These are phyloP conservation scores for Colletotrichum caudatum DNA, from an alignment of 2,329 filamentous ascomycete species.

Conservation along the genomic window DNA sequence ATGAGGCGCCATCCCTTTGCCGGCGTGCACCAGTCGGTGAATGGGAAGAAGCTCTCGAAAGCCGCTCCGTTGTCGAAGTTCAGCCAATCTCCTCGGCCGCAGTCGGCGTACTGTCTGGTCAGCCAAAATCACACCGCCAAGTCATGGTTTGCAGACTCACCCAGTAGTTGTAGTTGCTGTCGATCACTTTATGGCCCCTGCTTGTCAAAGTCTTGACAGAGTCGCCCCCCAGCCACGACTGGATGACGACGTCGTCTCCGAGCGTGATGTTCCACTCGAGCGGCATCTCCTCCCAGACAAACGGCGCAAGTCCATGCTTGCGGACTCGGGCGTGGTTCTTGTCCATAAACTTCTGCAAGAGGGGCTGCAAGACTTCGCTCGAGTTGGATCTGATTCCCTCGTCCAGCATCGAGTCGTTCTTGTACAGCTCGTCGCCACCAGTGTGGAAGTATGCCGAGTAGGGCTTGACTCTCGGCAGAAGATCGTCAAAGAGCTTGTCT, in stretches of 20 bases:
- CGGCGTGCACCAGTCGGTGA: slow-evolving; percentile 84
- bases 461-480: slow-evolving; percentile 77
- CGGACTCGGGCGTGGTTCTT: slow-evolving; percentile 75
- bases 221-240: slow-evolving; percentile 78
- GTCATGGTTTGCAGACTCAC: slow-evolving; percentile 56
- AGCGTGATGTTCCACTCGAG: slow-evolving; percentile 82
- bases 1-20: slow-evolving; percentile 84
- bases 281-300: slow-evolving; percentile 92
- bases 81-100: slow-evolving; percentile 83
- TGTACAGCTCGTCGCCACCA: slow-evolving; percentile 89
- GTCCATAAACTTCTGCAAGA: slow-evolving; percentile 83
- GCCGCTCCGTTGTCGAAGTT: slow-evolving; percentile 72
- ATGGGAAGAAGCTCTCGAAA: slow-evolving; percentile 72
- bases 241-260: slow-evolving; percentile 77
- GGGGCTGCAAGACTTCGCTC: slow-evolving; percentile 73
- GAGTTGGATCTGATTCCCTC: slow-evolving; percentile 77
- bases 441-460: slow-evolving; percentile 85
- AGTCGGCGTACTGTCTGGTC: slow-evolving; percentile 77
- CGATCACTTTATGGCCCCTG: slow-evolving; percentile 77
- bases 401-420: slow-evolving; percentile 79
- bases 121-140: background rate
- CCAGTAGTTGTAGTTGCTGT: slow-evolving; percentile 83
- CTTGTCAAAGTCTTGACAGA: slow-evolving; percentile 71
- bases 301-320: slow-evolving; percentile 73
- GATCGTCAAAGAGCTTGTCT: slow-evolving; percentile 77